Evolutionary conservation across 2,329 filamentous ascomycete genomes (phyloP).

Genomic region (Nemania sp.): DNA sequence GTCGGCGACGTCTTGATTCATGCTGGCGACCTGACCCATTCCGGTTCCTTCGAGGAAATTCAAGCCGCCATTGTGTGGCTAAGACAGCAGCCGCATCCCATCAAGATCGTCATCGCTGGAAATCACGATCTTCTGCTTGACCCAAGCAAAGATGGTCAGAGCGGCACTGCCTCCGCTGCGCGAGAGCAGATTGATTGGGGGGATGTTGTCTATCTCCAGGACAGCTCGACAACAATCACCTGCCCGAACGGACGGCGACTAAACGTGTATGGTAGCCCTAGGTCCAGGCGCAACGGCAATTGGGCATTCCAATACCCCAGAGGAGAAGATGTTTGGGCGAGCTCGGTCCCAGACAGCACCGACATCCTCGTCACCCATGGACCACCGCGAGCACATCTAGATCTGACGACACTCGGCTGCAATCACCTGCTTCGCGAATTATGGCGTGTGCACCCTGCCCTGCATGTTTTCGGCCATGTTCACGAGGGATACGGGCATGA

Average conservation of each 20-base stretch:
- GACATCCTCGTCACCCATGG: conserved; percentile 48
- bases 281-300: conserved; percentile 41
- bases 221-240: conserved; percentile 33
- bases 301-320: conserved; percentile 50
- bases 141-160: conserved; percentile 28
- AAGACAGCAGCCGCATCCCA: conserved; percentile 42
- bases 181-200: conserved; percentile 40
- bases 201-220: conserved; percentile 43
- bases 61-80: conserved; percentile 49
- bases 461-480: conserved; percentile 47
- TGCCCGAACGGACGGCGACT: conserved; percentile 38
- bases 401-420: conserved; percentile 42
- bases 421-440: conserved; percentile 39
- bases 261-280: conserved; percentile 44
- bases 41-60: conserved; percentile 49
- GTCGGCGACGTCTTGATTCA: conserved; percentile 52
- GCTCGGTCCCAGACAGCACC: conserved; percentile 28
- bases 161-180: conserved; percentile 21
- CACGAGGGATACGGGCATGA: conserved; percentile 44
- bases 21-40: conserved; percentile 53
- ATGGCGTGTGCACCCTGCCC: conserved; percentile 38
- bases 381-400: conserved; percentile 45
- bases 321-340: conserved; percentile 33
- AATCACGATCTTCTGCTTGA: conserved; percentile 50
- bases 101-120: conserved; percentile 53